Evolutionary conservation across 345 rosid genomes (phyloP), one percentile per base, ranked within the genome.

Genomic region (Psidium guajava): DNA sequence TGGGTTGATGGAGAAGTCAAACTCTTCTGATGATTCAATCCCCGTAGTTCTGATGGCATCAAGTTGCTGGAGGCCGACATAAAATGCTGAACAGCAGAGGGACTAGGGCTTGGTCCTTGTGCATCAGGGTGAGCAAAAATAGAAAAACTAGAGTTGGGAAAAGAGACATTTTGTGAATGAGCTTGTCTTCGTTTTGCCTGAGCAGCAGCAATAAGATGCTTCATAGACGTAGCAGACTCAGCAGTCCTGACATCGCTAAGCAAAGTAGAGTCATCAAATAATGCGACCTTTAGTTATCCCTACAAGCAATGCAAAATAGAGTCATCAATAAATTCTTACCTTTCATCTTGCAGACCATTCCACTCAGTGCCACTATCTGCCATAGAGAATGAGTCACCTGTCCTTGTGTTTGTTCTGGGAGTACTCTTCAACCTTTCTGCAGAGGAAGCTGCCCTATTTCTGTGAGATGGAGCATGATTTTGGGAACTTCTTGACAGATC

Each of bases 181-280:
- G 95, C 98, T 89, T 91, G 91, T 89, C 87, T 93, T 89, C 98
- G 93, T 89, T 96, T 97, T 73, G 95, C 99, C 88, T 93, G 99
- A 86, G 99, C 99, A 83, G 95, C 98, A 83, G 99, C 98, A 90
- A 96, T 96, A 81, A 97, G 97, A 92, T 91, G 87, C 90, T 94
- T 95, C 96, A 97, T 91, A 64, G 98, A 93, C 87, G 85, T 85
- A 82, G 86, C 86, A 85, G 98, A 91, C 88, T 95, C 97, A 55
- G 92, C 88, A 84, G 93, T 90, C 88, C 89, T 91, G 85, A 93
- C 89, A 85, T 91, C 91, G 22, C 83, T 80, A 89, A 69, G 14
- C 80, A 28, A 64, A 32, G 21, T 36, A 64, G 44, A 64, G 80
- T 69, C 47, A 69, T 36, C 80, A 36, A 20, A 69, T 69, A 36